Percentiles rank a stretch among this genome's conserved stretches.
Evolutionary conservation across 257 asterid genomes (phyloP).

Genomic region (Ilex aquifolium): DNA sequence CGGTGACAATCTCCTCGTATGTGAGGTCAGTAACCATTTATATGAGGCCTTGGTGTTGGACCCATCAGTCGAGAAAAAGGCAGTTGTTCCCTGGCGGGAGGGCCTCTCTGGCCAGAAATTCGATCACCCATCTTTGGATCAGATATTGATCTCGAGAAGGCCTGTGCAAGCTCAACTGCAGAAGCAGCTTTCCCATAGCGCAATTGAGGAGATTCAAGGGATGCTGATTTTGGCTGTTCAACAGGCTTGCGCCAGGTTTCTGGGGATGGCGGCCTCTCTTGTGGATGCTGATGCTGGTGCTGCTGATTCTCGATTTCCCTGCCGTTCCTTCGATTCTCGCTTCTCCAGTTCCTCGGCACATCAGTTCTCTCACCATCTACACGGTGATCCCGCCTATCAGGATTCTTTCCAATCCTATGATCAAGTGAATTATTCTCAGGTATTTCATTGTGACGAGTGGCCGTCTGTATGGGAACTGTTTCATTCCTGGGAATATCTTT

Average conservation of each 20-base stretch:
- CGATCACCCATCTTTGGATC: constrained; percentile 45
- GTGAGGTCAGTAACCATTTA: constrained; percentile 68
- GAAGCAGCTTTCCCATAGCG: constrained; percentile 79
- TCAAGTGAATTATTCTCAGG: constrained; percentile 34
- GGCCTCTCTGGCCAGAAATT: constrained; percentile 46
- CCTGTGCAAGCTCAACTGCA: constrained; percentile 92
- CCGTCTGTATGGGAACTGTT: constrained; percentile 17
- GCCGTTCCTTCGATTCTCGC: constrained; percentile 53
- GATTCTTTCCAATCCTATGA: constrained; percentile 32
- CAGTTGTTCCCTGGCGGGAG: constrained; percentile 50
- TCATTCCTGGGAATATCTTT: constrained; percentile 49
- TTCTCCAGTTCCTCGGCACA: constrained; percentile 51
- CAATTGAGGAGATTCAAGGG: constrained; percentile 32
- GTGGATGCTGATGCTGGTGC: constrained; percentile 37
- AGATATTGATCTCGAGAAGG: constrained; percentile 70
- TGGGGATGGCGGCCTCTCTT: constrained; percentile 76
- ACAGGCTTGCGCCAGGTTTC: constrained; percentile 90
- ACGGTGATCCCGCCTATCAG: constrained; percentile 63
- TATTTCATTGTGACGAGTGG: constrained; percentile 36
- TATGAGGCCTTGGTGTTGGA: constrained; percentile 78
- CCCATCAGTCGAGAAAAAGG: constrained; percentile 80
- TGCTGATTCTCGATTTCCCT: constrained; percentile 44
- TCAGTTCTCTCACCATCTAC: constrained; percentile 51
- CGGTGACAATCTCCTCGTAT: too few relatives aligned
- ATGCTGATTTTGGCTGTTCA: constrained; percentile 37